phyloP scores from a whole-genome alignment of 257 asterid species.

The Nicotiana otophora region DNA sequence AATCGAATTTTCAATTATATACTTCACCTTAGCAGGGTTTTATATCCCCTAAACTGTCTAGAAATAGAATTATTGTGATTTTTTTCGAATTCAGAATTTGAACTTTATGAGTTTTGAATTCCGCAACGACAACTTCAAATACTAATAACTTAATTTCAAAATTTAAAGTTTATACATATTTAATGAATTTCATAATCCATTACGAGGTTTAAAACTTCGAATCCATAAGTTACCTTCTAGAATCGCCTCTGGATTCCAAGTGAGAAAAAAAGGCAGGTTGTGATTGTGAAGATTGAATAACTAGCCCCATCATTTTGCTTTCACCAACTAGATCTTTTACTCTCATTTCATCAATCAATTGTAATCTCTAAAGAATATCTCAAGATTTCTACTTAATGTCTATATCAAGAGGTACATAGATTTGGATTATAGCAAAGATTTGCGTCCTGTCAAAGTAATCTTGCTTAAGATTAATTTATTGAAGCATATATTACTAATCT shows the following conservation, averaged over 20 bases:
- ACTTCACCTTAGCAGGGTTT: accelerated
- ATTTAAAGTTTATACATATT: no score
- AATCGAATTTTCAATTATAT: no score
- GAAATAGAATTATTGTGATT: no score
- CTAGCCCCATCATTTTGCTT: constrained; percentile 29
- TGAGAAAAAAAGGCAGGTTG: constrained; percentile 4
- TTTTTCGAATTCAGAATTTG: no score
- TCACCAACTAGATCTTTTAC: constrained; percentile 36
- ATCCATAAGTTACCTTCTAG: no score
- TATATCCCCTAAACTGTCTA: no score
- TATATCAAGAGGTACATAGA: background rate
- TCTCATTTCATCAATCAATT: constrained; percentile 1
- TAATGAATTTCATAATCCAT: no score
- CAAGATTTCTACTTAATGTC: constrained; percentile 1
- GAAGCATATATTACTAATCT: background rate
- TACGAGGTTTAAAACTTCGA: no score
- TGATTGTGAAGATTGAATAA: constrained; percentile 14
- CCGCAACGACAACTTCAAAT: no score
- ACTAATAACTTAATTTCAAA: no score
- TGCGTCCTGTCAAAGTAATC: background rate
- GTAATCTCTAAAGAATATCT: constrained; percentile 3
- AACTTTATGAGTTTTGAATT: no score
- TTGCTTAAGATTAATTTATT: background rate
- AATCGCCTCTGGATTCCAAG: no score
- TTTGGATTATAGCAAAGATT: background rate